These are phyloP conservation scores for Arabidopsis arenosa DNA, from an alignment of 345 rosid genomes.

Conservation along the genomic window DNA sequence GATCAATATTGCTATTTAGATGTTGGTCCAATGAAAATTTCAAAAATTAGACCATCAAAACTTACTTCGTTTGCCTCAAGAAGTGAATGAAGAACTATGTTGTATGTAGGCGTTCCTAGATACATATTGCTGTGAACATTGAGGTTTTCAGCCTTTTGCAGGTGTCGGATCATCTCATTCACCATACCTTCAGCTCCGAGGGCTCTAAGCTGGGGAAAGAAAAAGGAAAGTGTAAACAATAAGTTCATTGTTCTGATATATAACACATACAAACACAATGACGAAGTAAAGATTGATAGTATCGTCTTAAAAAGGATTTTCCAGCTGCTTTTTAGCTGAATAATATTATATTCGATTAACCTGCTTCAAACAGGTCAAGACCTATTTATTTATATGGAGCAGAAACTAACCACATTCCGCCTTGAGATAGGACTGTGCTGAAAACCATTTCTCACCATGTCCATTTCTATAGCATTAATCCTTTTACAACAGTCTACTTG, in stretches of 20 bases:
- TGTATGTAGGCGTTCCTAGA: constrained; percentile 59
- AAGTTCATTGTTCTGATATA: neutral
- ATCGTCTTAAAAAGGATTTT: neutral
- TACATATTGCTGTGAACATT: constrained; percentile 44
- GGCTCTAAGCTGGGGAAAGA: constrained; percentile 65
- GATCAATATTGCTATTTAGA: constrained; percentile 21
- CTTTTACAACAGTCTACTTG: constrained; percentile 64
- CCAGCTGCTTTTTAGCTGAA: constrained; percentile 12
- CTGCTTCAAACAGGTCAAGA: constrained; percentile 11
- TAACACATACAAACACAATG: constrained; percentile 2
- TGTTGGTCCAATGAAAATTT: constrained; percentile 26
- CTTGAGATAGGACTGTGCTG: constrained; percentile 67
- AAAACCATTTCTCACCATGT: constrained; percentile 72
- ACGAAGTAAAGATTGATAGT: constrained; percentile 6
- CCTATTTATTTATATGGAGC: constrained; percentile 23
- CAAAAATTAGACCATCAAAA: constrained; percentile 31
- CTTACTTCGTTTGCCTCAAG: constrained; percentile 68
- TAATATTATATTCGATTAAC: constrained; percentile 5
- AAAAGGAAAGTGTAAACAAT: neutral
- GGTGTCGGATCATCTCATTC: constrained; percentile 58
- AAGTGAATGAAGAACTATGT: constrained; percentile 65
- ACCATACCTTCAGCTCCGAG: constrained; percentile 84
- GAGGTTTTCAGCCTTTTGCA: constrained; percentile 57
- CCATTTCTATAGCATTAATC: constrained; percentile 70
- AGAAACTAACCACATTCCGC: constrained; percentile 65